These are phyloP conservation scores for Fusarium papillatum DNA, from an alignment of 2,329 filamentous ascomycete species.

Conservation along the genomic window DNA sequence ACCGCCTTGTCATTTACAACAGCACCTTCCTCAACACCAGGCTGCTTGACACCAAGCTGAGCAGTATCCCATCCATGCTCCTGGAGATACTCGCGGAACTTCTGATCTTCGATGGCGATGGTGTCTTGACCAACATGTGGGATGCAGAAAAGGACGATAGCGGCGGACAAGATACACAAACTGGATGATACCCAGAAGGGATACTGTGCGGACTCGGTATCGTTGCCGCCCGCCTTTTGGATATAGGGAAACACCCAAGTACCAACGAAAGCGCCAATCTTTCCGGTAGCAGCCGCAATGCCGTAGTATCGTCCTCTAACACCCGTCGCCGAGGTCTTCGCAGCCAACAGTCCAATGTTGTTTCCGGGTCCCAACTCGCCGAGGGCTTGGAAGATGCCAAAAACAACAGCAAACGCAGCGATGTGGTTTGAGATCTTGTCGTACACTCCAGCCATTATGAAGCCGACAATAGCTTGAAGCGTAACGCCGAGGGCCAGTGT, in stretches of 20 bases:
- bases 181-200: slow-evolving; percentile 90
- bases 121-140: slow-evolving; percentile 89
- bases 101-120: slow-evolving; percentile 81
- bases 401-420: slow-evolving; percentile 54
- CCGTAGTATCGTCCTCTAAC: slow-evolving; percentile 84
- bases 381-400: slow-evolving; percentile 54
- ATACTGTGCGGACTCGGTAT: slow-evolving; percentile 77
- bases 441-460: slow-evolving; percentile 90
- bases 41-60: not conserved
- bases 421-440: slow-evolving; percentile 70
- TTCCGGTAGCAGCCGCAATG: slow-evolving; percentile 79
- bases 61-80: slow-evolving; percentile 75
- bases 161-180: slow-evolving; percentile 82
- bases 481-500: slow-evolving; percentile 79
- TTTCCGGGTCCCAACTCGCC: slow-evolving; percentile 82
- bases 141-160: slow-evolving; percentile 70
- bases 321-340: slow-evolving; percentile 89
- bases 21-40: slow-evolving; percentile 31
- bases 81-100: slow-evolving; percentile 82
- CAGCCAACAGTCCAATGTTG: slow-evolving; percentile 90
- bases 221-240: slow-evolving; percentile 68
- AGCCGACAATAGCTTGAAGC: slow-evolving; percentile 83
- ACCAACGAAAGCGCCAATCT: slow-evolving; percentile 88
- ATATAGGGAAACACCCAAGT: slow-evolving; percentile 87
- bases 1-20: slow-evolving; percentile 15